Conservation (phyloP, 2,329 filamentous ascomycete genomes). For the Cercospora sp. region DNA sequence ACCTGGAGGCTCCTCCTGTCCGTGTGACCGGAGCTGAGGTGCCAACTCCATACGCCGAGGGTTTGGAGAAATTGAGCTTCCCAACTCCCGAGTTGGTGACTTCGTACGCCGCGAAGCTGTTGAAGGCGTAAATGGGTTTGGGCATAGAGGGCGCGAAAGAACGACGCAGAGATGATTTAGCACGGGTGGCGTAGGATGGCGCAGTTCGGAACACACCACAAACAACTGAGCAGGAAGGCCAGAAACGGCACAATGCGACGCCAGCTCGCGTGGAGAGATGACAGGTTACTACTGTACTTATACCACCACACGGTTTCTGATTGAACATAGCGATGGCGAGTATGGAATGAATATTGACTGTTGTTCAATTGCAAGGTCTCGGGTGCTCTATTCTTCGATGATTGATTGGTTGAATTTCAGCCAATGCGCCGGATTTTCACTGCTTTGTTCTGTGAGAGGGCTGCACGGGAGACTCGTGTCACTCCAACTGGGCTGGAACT, state of each 20-base stretch:
- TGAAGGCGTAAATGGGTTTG: constrained; percentile 60
- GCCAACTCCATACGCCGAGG: constrained; percentile 89
- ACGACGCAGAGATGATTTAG: constrained; percentile 2
- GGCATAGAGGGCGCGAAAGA: not conserved
- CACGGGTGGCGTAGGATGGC: constrained; percentile 10
- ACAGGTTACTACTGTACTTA: constrained; percentile 29
- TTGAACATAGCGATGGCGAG: constrained; percentile 28
- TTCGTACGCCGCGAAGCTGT: constrained; percentile 83
- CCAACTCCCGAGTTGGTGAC: constrained; percentile 86
- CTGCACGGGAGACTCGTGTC: not conserved
- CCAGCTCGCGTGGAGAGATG: constrained; percentile 19
- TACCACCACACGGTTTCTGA: constrained; percentile 23
- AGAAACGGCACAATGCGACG: not conserved
- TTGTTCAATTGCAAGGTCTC: not conserved
- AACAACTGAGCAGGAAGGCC: not conserved
- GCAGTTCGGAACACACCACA: not conserved
- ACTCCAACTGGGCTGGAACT: not conserved
- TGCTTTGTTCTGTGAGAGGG: not conserved
- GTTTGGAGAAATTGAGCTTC: constrained; percentile 94
- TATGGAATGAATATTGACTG: constrained; percentile 21
- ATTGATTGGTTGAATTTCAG: not conserved
- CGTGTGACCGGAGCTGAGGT: constrained; percentile 96
- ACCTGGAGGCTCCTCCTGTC: constrained; percentile 89
- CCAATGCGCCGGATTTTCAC: not conserved
- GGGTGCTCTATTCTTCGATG: not conserved